These are phyloP conservation scores for Lachancea cidri DNA, from an alignment of 805 yeast species.

Conservation along the genomic window DNA sequence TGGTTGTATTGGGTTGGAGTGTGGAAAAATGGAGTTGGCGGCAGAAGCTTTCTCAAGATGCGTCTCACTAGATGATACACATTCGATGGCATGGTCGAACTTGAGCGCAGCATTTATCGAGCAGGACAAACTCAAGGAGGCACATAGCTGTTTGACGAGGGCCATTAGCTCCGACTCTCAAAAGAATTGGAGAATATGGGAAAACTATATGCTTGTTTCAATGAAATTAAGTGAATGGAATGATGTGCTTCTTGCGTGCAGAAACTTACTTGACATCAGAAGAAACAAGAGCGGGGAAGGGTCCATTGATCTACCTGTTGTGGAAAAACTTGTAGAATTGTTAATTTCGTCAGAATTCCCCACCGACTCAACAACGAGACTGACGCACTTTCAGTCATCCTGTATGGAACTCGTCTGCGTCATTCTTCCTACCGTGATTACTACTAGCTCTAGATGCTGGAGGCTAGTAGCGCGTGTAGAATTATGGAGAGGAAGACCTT, in stretches of 20 bases:
- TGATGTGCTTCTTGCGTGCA: conserved; percentile 75
- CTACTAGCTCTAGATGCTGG: conserved; percentile 63
- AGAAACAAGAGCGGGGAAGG: conserved; percentile 54
- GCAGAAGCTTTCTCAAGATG: conserved; percentile 91
- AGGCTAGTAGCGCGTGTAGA: conserved; percentile 79
- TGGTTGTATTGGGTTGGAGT: conserved; percentile 84
- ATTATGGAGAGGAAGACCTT: conserved; percentile 79
- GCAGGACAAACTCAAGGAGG: conserved; percentile 63
- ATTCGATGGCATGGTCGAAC: conserved; percentile 86
- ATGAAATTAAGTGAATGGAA: conserved; percentile 81
- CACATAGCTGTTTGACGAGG: conserved; percentile 76
- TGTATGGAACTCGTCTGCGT: conserved; percentile 70
- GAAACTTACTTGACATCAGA: conserved; percentile 52
- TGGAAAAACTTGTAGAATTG: conserved; percentile 67
- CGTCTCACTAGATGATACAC: conserved; percentile 76
- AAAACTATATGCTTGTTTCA: conserved; percentile 79
- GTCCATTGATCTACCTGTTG: conserved; percentile 66
- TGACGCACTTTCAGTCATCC: conserved; percentile 58
- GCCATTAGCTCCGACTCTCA: conserved; percentile 71
- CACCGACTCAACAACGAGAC: conserved; percentile 31
- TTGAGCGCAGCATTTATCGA: conserved; percentile 73
- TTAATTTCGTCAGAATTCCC: conserved; percentile 51
- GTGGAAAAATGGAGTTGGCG: conserved; percentile 65
- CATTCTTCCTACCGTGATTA: conserved; percentile 62
- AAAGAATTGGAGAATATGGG: conserved; percentile 86